Evolutionary conservation across 441 rosid species (phyloP).

Genomic region (Caryocar brasiliense): DNA sequence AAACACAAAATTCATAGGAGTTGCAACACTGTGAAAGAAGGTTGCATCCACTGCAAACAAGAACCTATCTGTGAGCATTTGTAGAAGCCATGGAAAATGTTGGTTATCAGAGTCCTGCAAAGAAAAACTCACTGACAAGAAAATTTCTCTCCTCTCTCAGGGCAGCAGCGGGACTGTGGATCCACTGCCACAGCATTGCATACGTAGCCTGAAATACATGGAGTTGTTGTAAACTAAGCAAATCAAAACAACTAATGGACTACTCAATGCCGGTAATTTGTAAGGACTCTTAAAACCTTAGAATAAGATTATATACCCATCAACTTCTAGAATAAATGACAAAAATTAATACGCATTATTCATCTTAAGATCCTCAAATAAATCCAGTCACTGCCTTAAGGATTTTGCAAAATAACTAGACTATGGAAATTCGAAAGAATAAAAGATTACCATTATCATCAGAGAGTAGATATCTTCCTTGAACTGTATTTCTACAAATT

Average conservation of each 20-base stretch:
- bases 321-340: neutral
- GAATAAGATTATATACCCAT: neutral
- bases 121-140: slow-evolving; percentile 81
- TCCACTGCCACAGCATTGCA: slow-evolving; percentile 79
- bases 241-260: neutral
- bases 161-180: slow-evolving; percentile 75
- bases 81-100: neutral
- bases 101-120: neutral
- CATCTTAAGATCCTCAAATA: neutral
- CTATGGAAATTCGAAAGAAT: too few species aligned
- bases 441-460: slow-evolving; percentile 92
- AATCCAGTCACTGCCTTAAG: too few species aligned
- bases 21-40: slow-evolving; percentile 73
- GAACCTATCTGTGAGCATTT: too few species aligned
- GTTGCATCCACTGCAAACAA: slow-evolving; percentile 64
- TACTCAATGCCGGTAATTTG: neutral
- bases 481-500: slow-evolving; percentile 71
- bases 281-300: neutral
- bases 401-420: too few species aligned
- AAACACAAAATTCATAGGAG: slow-evolving; percentile 84
- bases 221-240: neutral
- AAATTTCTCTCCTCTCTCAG: slow-evolving; percentile 69
- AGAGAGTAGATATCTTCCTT: slow-evolving; percentile 73
- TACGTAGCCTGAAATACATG: slow-evolving; percentile 56
- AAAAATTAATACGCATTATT: neutral